Conservation (phyloP, 2,329 filamentous ascomycete species). For the Xylariales sp. region DNA sequence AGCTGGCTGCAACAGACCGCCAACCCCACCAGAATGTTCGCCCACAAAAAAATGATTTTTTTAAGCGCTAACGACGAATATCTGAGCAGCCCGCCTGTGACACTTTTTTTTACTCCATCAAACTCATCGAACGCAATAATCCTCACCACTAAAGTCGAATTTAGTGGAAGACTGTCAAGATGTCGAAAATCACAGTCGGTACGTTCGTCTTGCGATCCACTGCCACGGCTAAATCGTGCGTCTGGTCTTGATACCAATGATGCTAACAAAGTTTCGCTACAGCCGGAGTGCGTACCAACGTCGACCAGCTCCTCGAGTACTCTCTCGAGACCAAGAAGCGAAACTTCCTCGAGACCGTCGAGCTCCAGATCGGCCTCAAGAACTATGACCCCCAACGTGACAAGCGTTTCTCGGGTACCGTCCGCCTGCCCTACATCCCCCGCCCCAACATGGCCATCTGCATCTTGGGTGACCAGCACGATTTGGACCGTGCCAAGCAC, state of each 20-base stretch:
- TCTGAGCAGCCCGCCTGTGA: no score
- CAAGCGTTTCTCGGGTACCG: constrained; percentile 99
- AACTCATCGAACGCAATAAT: constrained; percentile 34
- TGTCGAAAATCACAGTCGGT: constrained; percentile 85
- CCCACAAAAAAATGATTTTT: no score
- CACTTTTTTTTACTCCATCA: no score
- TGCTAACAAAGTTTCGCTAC: no score
- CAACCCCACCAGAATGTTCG: no score
- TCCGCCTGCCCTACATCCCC: constrained; percentile 88
- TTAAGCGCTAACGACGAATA: no score
- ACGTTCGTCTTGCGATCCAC: no score
- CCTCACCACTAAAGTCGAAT: constrained; percentile 74
- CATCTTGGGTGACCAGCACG: constrained; percentile 76
- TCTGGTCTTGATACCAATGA: constrained; percentile 27
- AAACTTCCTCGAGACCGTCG: constrained; percentile 95
- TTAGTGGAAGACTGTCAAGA: constrained; percentile 86
- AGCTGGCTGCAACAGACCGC: no score
- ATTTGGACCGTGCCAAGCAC: constrained; percentile 99
- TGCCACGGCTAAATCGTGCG: constrained; percentile 1
- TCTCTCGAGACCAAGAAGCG: constrained; percentile 94
- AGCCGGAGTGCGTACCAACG: constrained; percentile 49
- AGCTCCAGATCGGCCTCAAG: constrained; percentile 87
- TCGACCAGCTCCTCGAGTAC: constrained; percentile 92
- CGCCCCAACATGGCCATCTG: constrained; percentile 82
- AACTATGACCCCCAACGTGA: constrained; percentile 94